Conservation (phyloP, 2,329 filamentous ascomycete genomes). For the Aspergillus transmontanensis region DNA sequence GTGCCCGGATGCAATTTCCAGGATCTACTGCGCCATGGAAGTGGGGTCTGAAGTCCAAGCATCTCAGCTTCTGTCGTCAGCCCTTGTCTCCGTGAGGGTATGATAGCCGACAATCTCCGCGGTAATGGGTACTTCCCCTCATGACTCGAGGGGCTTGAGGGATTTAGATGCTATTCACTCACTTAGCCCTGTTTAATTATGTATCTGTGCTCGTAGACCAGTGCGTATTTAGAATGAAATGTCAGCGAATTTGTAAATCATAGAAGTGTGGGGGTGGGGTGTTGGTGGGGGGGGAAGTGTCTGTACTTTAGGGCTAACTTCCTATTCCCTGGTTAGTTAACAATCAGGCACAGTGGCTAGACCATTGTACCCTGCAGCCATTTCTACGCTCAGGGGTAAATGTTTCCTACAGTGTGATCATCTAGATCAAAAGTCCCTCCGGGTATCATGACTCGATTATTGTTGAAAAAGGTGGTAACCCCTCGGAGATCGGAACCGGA, state of each 20-base stretch:
- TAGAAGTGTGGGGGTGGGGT: slow-evolving; percentile 1
- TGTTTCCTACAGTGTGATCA: background rate
- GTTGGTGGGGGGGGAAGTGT: background rate
- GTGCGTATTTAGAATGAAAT: background rate
- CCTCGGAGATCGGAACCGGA: background rate
- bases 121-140: background rate
- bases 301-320: background rate
- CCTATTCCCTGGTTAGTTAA: background rate
- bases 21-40: background rate
- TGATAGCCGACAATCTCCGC: background rate
- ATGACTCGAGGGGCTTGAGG: background rate
- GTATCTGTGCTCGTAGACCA: background rate
- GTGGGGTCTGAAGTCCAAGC: background rate
- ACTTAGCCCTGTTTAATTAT: background rate
- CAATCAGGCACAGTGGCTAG: background rate
- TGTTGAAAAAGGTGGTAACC: background rate
- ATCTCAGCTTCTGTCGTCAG: background rate
- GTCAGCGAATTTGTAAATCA: background rate
- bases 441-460: background rate
- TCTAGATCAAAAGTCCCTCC: background rate
- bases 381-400: background rate
- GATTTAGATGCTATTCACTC: background rate
- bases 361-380: background rate
- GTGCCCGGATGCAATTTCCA: background rate
- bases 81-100: background rate